Evolutionary conservation across 2,329 filamentous ascomycete species (phyloP).

Genomic region (Colletotrichum scovillei): DNA sequence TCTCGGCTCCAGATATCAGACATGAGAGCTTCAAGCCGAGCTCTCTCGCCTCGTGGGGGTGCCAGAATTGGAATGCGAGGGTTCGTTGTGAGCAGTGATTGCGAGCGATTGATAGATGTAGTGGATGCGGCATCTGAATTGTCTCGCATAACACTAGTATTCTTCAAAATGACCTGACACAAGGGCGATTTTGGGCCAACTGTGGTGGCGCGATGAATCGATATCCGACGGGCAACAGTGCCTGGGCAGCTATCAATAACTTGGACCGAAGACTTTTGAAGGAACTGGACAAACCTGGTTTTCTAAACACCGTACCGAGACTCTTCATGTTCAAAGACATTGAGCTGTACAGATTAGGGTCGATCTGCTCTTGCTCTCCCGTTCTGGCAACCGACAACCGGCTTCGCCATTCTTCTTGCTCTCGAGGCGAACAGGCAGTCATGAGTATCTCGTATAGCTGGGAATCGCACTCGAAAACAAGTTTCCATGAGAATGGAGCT

Average conservation of each 20-base stretch:
- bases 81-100: conserved; percentile 78
- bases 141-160: conserved; percentile 78
- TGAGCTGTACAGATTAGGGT: conserved; percentile 68
- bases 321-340: conserved; percentile 78
- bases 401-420: conserved; percentile 83
- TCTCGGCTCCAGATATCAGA: conserved; percentile 88
- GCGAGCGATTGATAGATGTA: conserved; percentile 77
- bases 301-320: conserved; percentile 80
- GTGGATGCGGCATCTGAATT: conserved; percentile 52
- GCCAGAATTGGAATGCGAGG: conserved; percentile 76
- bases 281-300: conserved; percentile 63
- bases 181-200: conserved; percentile 75
- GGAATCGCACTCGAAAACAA: conserved; percentile 82
- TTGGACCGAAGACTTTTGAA: not conserved
- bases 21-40: conserved; percentile 79
- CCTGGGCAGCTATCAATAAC: conserved; percentile 50
- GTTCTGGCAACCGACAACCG: conserved; percentile 67
- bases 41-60: conserved; percentile 79
- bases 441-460: conserved; percentile 87
- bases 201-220: conserved; percentile 82
- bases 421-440: conserved; percentile 84
- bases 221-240: conserved; percentile 74
- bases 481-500: conserved; percentile 90
- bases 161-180: conserved; percentile 86
- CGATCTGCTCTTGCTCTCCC: conserved; percentile 58